Evolutionary conservation across 257 asterid genomes (phyloP), one percentile per base, ranked within the genome.

Genomic region (Penstemon davidsonii): DNA sequence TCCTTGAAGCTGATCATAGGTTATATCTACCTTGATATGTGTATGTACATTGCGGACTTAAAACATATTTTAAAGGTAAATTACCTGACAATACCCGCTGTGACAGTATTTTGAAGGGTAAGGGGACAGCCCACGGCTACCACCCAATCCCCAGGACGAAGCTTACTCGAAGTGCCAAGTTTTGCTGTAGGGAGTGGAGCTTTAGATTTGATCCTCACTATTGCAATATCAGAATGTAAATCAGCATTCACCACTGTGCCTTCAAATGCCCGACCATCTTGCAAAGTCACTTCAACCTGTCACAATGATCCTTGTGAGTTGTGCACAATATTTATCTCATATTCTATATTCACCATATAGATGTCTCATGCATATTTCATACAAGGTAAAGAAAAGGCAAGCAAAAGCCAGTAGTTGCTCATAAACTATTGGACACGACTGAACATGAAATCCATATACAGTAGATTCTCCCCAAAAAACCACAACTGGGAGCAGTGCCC

Each of bases 71-170:
- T 15, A 44, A 68, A 64, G 57, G 51, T 43, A 58, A 71, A 56
- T 64, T 87, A 89, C 98, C 96, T 92, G 55, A 92, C 89, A 76
- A 89, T 92, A 61, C 98, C 98, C 8, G 96, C 96, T 33, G 98
- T 92, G 64, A 89, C 54, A 38, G 96, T 89, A 83, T 92, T 89
- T 73, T 92, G 98, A 70, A 92, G 92, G 53, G 95, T 78, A 60
- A 86, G 89, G 60, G 98, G 98, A 59, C 96, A 89, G 10, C 98
- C 98, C 94, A 92, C 60, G 62, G 98, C 98, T 70, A 88, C 76
- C 80, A 86, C 98, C 98, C 96, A 89, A 71, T 89, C 98, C 71
- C 96, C 98, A 52, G 98, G 98, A 51, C 96, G 96, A 80, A 90
- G 89, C 76, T 77, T 87, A 76, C 80, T 77, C 4, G 97, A 90